Percentiles rank a stretch among this genome's conserved stretches.
These are phyloP conservation scores for Geosmithia putterillii DNA, from an alignment of 2,329 filamentous ascomycete species.

Conservation along the genomic window DNA sequence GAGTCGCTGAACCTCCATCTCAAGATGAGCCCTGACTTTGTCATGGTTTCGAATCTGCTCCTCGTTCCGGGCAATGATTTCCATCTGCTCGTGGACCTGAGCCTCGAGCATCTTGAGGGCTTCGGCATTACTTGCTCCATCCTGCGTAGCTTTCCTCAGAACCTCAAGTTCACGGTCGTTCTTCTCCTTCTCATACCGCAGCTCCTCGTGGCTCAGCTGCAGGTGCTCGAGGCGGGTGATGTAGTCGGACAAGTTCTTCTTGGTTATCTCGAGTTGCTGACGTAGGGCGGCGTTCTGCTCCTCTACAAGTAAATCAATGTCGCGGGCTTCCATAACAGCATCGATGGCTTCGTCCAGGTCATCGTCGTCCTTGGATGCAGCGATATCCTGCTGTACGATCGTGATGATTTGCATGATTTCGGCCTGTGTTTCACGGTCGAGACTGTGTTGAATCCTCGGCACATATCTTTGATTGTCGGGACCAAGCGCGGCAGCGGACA, in stretches of 20 bases:
- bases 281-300: conserved; percentile 39
- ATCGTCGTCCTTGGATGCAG: conserved; percentile 21
- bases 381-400: conserved; percentile 25
- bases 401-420: conserved; percentile 32
- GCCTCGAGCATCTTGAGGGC: conserved; percentile 41
- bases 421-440: conserved; percentile 28
- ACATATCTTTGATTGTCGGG: conserved; percentile 44
- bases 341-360: conserved; percentile 25
- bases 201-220: conserved; percentile 50
- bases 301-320: conserved; percentile 44
- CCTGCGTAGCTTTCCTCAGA: conserved; percentile 33
- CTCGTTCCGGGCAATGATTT: conserved; percentile 53
- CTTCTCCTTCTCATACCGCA: conserved; percentile 50
- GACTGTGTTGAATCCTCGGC: conserved; percentile 23
- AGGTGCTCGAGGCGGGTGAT: conserved; percentile 47
- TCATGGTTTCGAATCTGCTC: conserved; percentile 34
- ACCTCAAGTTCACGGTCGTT: conserved; percentile 41
- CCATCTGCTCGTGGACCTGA: conserved; percentile 53
- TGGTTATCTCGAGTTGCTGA: conserved; percentile 37
- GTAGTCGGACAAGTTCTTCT: conserved; percentile 45
- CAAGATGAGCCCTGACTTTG: conserved; percentile 36
- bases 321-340: conserved; percentile 29
- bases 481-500: conserved; percentile 48
- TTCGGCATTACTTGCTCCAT: conserved; percentile 38
- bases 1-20: conserved; percentile 38